Conservation (phyloP, 1,284 basidiomycete species). For the Fomitopsis palustris region DNA sequence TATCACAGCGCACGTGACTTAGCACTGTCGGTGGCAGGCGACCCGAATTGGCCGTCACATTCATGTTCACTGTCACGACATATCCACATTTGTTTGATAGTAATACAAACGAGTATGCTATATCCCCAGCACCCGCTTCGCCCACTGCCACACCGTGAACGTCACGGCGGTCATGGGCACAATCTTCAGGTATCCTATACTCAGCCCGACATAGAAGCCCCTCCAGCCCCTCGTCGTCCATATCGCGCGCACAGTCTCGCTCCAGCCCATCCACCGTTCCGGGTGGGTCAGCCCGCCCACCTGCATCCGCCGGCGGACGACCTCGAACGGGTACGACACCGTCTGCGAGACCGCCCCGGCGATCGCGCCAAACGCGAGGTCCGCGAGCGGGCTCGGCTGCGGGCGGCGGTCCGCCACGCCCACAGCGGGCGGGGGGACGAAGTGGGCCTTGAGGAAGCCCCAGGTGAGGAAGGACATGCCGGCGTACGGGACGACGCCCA, state of each 20-base stretch:
- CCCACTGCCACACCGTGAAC: slow-evolving; percentile 74
- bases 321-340: slow-evolving; percentile 94
- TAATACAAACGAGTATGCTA: no score
- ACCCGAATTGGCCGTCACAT: no score
- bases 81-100: no score
- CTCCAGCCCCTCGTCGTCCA: slow-evolving; percentile 73
- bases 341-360: slow-evolving; percentile 91
- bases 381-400: slow-evolving; percentile 41
- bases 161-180: slow-evolving; percentile 93
- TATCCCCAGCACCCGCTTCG: slow-evolving; percentile 59
- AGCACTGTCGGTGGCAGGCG: background rate
- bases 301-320: slow-evolving; percentile 93
- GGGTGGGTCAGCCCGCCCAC: slow-evolving; percentile 85
- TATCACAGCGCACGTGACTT: background rate
- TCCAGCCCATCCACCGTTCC: slow-evolving; percentile 76
- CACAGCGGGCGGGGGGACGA: slow-evolving; percentile 44
- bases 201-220: slow-evolving; percentile 93
- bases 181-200: slow-evolving; percentile 95
- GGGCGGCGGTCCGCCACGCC: slow-evolving; percentile 27
- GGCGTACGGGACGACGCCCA: slow-evolving; percentile 95
- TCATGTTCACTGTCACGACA: no score
- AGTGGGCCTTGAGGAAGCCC: slow-evolving; percentile 74
- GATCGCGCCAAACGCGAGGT: slow-evolving; percentile 85
- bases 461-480: slow-evolving; percentile 95
- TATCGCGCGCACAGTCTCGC: slow-evolving; percentile 71